Base-by-base conservation (phyloP, 1,139 yeast genomes). In the Debaryomyces coudertii region DNA sequence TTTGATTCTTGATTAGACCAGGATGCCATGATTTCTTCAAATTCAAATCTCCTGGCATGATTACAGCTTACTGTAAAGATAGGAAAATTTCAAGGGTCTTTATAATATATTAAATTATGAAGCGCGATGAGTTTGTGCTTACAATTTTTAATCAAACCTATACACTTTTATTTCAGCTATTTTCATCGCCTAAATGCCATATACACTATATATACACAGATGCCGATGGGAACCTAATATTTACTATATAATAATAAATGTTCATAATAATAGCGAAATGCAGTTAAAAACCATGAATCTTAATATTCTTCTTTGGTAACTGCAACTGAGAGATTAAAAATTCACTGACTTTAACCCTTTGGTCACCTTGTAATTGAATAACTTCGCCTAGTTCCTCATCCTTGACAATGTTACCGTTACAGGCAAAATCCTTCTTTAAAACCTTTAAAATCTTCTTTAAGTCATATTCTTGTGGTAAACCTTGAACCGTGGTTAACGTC, bases 321-420 rank as follows among this genome's bases (percentile, higher is more conserved):
- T 87, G 90, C 60, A 93, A 82, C 69, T 90, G 92, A 54, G 86
- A 70, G 62, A 90, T 86, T 77, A 93, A 83, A 65, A 93, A 93
- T 69, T 90, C 97, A 79, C 88, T 83, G 54, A 93, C 97, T 73
- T 93, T 93, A 56, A 89, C 87, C 78, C 99, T 89, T 78, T 93
- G 99, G 69, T 93, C 99, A 69, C 99, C 99, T 77, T 93, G 99
- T 71, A 93, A 79, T 79, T 93, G 99, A 62, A 93, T 90, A 65
- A 93, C 95, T 64, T 92, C 97, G 52, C 99, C 99, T 73, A 90
- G 79, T 65, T 93, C 98, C 47, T 85, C 90, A 74, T 93, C 98
- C 73, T 90, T 90, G 71, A 90, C 97, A 66, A 93, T 90, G 75
- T 92, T 93, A 71, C 99, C 99, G 74, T 93, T 93, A 77, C 98